Evolutionary conservation across 257 asterid species (phyloP).

Genomic region (Nemophila menziesii): DNA sequence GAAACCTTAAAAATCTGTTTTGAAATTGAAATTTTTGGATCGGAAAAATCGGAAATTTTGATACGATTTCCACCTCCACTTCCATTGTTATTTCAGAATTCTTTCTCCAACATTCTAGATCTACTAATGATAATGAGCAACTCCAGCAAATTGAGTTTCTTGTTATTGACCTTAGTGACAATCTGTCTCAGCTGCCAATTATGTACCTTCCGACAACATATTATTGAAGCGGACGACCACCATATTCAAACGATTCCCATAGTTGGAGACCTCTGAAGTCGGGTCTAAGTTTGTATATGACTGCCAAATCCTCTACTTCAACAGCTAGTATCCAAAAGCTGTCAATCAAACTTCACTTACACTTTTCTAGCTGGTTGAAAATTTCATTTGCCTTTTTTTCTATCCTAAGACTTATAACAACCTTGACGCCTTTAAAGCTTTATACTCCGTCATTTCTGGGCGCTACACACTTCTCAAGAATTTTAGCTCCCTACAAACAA

Average conservation of each 20-base stretch:
- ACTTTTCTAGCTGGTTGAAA: conserved; percentile 75
- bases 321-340: conserved; percentile 57
- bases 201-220: conserved; percentile 55
- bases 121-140: too few species aligned
- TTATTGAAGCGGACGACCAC: conserved; percentile 81
- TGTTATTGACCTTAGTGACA: too few species aligned
- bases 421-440: conserved; percentile 41
- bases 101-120: too few species aligned
- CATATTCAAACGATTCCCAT: conserved; percentile 45
- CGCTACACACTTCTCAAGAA: conserved; percentile 47
- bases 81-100: too few species aligned
- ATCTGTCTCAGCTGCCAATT: conserved; percentile 23
- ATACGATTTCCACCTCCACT: too few species aligned
- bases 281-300: conserved; percentile 48
- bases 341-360: conserved; percentile 62
- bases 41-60: too few species aligned
- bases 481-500: conserved; percentile 61
- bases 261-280: conserved; percentile 61
- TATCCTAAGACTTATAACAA: conserved; percentile 56
- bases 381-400: conserved; percentile 68
- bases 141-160: too few species aligned
- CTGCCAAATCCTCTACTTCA: conserved; percentile 38
- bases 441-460: conserved; percentile 52
- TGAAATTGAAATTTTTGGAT: too few species aligned
- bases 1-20: too few species aligned